Base-by-base conservation (phyloP, 106 monocot species). In the Iris macrosiphon region DNA sequence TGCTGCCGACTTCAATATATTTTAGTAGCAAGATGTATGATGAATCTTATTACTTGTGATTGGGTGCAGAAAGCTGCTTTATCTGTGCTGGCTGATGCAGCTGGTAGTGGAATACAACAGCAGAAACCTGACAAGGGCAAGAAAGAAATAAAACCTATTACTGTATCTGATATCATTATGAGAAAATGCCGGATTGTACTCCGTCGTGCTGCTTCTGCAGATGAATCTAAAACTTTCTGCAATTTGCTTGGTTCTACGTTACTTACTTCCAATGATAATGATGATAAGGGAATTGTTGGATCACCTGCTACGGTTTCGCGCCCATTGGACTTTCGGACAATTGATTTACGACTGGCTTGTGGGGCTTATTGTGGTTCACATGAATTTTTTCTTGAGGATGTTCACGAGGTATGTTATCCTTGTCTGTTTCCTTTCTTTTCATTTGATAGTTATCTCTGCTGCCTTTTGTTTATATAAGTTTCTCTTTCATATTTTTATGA, bases 281-380 rank as follows among this genome's bases (percentile, higher is more conserved):
- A 87, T 39, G 90, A 87, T 46, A 80, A 91, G 31, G 98, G 98
- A 15, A 78, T 98, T 49, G 77, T 98, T 80, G 98, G 98, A 20
- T 83, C 67, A 56, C 87, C 98, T 70, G 83, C 73, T 37, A 83
- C 78, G 79, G 75, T 98, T 52, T 83, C 98, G 53, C 86, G 98
- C 3, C 91, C 98, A 48, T 48, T 98, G 43, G 98, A 98, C 68
- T 98, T 98, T 45, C 82, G 98, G 12, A 83, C 85, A 39, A 80
- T 98, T 65, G 98, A 98, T 67, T 51, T 91, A 68, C 80, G 91
- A 62, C 44, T 98, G 55, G 72, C 71, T 49, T 66, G 49, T 68
- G 98, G 91, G 38, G 87, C 80, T 58, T 98, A 98, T 72, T 49
- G 68, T 73, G 80, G 83, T 35, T 86, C 78, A 21, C 80, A 91